Evolutionary conservation across 164 flowering plant genomes (phyloP), one percentile per base, ranked within the genome.

Genomic region (Stephania cephalantha): DNA sequence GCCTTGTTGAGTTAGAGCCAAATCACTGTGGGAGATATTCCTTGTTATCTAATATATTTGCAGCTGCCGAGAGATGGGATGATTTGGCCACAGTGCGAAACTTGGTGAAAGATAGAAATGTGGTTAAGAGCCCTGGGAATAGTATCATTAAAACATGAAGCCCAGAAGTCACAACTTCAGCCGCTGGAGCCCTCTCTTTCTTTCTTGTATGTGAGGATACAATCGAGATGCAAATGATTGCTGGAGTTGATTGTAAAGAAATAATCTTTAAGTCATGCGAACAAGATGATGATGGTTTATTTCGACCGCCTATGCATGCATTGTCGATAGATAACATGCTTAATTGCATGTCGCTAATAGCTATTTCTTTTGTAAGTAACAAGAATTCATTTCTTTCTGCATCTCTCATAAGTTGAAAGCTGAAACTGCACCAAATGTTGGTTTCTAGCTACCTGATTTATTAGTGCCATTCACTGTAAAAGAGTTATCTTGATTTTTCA

Each of bases 11-110:
- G 63, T 58, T 80, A 73, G 85, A 84, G 73, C 83, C 84, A 6
- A 70, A 84, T 35, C 79, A 82, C 69, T 67, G 83, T 74, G 86
- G 86, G 68, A 78, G 82, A 44, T 84, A 84, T 73, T 74, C 72
- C 31, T 61, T 78, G 65, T 66, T 82, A 73, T 76, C 76, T 13
- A 82, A 82, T 52, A 75, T 82, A 67, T 76, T 80, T 77, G 82
- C 86, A 30, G 75, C 76, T 61, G 77, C 82, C 18, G 48, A 71
- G 50, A 74, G 78, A 66, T 84, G 84, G 86, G 84, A 80, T 70
- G 84, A 82, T 73, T 83, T 69, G 50, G 80, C 67, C 4, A 74
- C 52, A 72, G 73, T 82, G 50, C 75, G 80, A 67, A 66, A 70
- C 18, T 74, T 80, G 79, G 42, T 80, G 69, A 82, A 73, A 80